phyloP scores from a whole-genome alignment of 2,329 filamentous ascomycete species.

The Arthroderma sp. region DNA sequence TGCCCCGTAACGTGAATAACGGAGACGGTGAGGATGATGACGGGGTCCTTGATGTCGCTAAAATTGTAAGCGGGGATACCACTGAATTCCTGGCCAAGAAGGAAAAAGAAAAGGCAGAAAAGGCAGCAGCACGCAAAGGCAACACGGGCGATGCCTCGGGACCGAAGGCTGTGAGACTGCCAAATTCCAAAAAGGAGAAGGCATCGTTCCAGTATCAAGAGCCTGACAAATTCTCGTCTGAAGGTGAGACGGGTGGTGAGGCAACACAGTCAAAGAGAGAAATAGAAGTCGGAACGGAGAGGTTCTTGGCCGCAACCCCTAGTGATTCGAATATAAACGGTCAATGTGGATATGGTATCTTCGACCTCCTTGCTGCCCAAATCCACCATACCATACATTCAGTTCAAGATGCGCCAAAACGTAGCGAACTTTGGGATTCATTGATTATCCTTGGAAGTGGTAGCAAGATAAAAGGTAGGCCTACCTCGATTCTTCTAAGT shows the following conservation, averaged over 20 bases:
- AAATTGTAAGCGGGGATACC: constrained; percentile 52
- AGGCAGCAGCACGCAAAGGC: constrained; percentile 40
- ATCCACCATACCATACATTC: constrained; percentile 73
- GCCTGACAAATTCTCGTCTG: constrained; percentile 40
- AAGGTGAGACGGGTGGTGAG: constrained; percentile 36
- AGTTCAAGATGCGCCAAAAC: constrained; percentile 72
- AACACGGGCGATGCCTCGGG: constrained; percentile 31
- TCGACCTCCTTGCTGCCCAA: constrained; percentile 71
- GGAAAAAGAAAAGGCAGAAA: constrained; percentile 50
- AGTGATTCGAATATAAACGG: constrained; percentile 19
- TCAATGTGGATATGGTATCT: constrained; percentile 44
- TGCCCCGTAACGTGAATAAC: constrained; percentile 33
- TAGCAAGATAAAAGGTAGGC: constrained; percentile 45
- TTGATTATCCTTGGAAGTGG: constrained; percentile 88
- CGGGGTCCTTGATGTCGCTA: constrained; percentile 51
- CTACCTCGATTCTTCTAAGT: no score
- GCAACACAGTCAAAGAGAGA: constrained; percentile 40
- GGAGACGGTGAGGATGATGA: constrained; percentile 41
- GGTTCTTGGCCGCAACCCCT: constrained; percentile 44
- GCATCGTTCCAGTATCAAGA: constrained; percentile 51
- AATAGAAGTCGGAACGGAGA: constrained; percentile 49
- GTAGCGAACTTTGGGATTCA: constrained; percentile 80
- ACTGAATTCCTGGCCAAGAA: constrained; percentile 49
- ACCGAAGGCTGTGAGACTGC: constrained; percentile 37
- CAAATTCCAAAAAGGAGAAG: constrained; percentile 46